Conservation (phyloP, 768 basidiomycete species). For the Termitomyces sp. region DNA sequence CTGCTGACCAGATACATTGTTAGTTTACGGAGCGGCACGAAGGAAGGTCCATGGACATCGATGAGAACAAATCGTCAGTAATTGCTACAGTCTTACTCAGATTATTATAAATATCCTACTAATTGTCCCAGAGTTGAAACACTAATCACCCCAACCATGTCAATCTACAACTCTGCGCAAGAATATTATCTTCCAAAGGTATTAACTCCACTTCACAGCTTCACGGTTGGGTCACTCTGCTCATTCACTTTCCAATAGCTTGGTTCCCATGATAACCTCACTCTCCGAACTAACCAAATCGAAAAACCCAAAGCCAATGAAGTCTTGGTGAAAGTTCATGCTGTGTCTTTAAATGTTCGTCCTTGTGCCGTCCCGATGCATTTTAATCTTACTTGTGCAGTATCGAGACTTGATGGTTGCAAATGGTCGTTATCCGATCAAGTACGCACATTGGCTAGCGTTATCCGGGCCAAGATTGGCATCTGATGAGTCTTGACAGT, state of each 20-base stretch:
- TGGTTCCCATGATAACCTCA: constrained; percentile 21
- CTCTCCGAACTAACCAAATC: constrained; percentile 18
- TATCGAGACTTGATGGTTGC: constrained; percentile 48
- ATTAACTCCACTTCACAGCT: not conserved
- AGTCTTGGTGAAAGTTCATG: constrained; percentile 51
- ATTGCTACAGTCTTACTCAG: not conserved
- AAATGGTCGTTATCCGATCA: constrained; percentile 29
- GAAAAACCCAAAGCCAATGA: constrained; percentile 36
- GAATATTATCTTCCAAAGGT: constrained; percentile 15
- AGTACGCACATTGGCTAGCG: constrained; percentile 15
- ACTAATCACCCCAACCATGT: constrained; percentile 6
- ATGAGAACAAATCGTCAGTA: not conserved
- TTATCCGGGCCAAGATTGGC: not conserved
- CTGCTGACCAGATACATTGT: not conserved
- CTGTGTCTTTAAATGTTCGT: constrained; percentile 49
- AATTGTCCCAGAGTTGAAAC: not conserved
- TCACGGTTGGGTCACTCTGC: not conserved
- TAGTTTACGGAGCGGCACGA: not conserved
- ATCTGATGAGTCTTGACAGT: not conserved
- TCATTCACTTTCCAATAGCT: constrained; percentile 1
- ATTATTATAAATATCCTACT: not conserved
- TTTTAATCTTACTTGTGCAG: constrained; percentile 16
- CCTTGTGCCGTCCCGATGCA: not conserved
- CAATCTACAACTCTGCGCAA: constrained; percentile 6
- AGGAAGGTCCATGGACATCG: not conserved